Conservation (phyloP, 2,329 filamentous ascomycete genomes). For the Calonectria henricotiae region DNA sequence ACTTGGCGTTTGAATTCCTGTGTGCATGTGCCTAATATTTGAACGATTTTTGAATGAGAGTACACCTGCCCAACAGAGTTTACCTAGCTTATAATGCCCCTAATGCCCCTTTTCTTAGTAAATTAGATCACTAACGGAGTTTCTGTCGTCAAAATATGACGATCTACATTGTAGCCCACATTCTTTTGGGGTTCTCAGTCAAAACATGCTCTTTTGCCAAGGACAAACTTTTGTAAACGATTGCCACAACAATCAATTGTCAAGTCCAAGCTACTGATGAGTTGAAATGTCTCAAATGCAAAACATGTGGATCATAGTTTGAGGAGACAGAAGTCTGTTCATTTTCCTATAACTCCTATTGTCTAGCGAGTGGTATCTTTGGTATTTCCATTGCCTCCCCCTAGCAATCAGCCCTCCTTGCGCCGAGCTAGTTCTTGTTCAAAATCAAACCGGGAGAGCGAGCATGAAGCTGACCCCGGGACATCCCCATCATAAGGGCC, state of each 20-base stretch:
- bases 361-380: slow-evolving; percentile 62
- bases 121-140: background rate
- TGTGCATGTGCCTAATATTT: background rate
- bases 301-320: background rate
- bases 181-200: background rate
- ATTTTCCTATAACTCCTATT: slow-evolving; percentile 53
- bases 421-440: slow-evolving; percentile 46
- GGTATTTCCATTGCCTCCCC: slow-evolving; percentile 51
- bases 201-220: background rate
- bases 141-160: background rate
- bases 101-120: no score
- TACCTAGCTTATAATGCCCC: no score
- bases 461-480: slow-evolving; percentile 39
- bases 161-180: background rate
- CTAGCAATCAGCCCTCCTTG: slow-evolving; percentile 45
- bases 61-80: no score
- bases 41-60: background rate
- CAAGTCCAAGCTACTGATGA: no score
- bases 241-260: background rate
- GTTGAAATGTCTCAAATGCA: background rate
- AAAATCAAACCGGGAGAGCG: slow-evolving; percentile 39
- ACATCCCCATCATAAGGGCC: slow-evolving; percentile 48
- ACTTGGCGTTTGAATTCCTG: background rate
- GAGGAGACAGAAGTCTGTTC: slow-evolving; percentile 43
- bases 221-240: background rate